phyloP scores from a whole-genome alignment of 2,329 filamentous ascomycete species.

The Stachybotrys elegans region DNA sequence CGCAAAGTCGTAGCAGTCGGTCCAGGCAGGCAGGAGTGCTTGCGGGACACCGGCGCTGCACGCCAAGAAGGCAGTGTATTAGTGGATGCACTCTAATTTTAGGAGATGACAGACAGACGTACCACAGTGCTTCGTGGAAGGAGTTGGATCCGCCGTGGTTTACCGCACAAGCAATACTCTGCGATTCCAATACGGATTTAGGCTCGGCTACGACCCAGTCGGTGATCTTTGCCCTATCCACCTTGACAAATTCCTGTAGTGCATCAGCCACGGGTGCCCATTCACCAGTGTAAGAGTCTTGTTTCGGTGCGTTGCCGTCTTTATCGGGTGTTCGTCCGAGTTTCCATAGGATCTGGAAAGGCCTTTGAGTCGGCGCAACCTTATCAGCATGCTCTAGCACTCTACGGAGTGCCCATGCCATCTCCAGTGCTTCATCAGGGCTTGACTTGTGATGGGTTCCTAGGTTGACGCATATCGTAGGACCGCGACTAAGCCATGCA shows the following conservation, averaged over 20 bases:
- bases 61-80: not conserved
- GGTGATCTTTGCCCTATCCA: slow-evolving; percentile 27
- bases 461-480: slow-evolving; percentile 44
- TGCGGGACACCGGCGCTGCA: slow-evolving; percentile 39
- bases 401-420: slow-evolving; percentile 29
- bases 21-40: slow-evolving; percentile 38
- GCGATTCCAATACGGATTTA: slow-evolving; percentile 27
- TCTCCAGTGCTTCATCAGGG: slow-evolving; percentile 28
- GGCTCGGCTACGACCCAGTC: slow-evolving; percentile 36
- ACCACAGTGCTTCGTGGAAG: slow-evolving; percentile 31
- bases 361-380: not conserved
- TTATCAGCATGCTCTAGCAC: slow-evolving; percentile 24
- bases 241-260: slow-evolving; percentile 20
- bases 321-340: too few relatives aligned
- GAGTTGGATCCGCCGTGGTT: slow-evolving; percentile 44
- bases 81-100: not conserved
- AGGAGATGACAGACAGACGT: slow-evolving; percentile 11
- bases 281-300: slow-evolving; percentile 4
- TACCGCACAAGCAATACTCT: slow-evolving; percentile 32
- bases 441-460: slow-evolving; percentile 32
- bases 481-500: slow-evolving; percentile 33
- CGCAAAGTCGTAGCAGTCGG: slow-evolving; percentile 42
- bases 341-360: slow-evolving; percentile 29
- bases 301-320: slow-evolving; percentile 9
- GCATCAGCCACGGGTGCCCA: slow-evolving; percentile 13